Evolutionary conservation across 2,329 filamentous ascomycete genomes (phyloP), one percentile per base, ranked within the genome.

Genomic region (Fusarium drepaniforme): DNA sequence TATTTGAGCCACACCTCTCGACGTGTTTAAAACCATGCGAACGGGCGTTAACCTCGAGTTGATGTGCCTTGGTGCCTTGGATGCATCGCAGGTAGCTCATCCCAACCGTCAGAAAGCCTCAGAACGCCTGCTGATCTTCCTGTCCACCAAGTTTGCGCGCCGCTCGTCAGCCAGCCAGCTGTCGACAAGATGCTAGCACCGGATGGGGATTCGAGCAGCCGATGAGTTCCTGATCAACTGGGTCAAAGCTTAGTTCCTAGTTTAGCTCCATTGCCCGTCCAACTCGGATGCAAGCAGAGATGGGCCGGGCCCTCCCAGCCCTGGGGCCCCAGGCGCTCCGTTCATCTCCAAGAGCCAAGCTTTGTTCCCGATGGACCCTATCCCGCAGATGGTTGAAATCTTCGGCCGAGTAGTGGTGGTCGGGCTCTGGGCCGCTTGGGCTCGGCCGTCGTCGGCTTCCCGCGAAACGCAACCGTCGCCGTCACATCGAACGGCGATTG

Each of bases 381-480:
- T 68, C 60, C 46, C 56, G 53, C 38, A 30, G 30, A 51, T 67
- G 51, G 46, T 42, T 37, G 42, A 61, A 56, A 42, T 67, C 73
- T 68, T 74, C 73, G 73, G 73, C 73, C 70, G 73, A 75, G 73
- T 75, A 57, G 51, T 71, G 46, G 13, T 69, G 21, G 49, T 25
- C 46, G 38, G 46, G 25, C 38, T 51, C 63, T 23, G 64, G 65
- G 56, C 57, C 66, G 70, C 66, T 75, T 71, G 64, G 66, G 64
- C 67, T 74, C 73, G 70, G 73, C 61, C 73, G 70, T 37, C 44
- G 56, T 58, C 73, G 73, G 64, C 73, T 73, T 71, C 51, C 44
- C 51, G 64, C 58, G 49, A 56, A 73, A 68, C 37, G 66, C 18
- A 73, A 64, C 49, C 59, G 59, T 57, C 35, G 40, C 16, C 23